These are phyloP conservation scores for Colletotrichum scovillei DNA, from an alignment of 2,329 filamentous ascomycete genomes.

Conservation along the genomic window DNA sequence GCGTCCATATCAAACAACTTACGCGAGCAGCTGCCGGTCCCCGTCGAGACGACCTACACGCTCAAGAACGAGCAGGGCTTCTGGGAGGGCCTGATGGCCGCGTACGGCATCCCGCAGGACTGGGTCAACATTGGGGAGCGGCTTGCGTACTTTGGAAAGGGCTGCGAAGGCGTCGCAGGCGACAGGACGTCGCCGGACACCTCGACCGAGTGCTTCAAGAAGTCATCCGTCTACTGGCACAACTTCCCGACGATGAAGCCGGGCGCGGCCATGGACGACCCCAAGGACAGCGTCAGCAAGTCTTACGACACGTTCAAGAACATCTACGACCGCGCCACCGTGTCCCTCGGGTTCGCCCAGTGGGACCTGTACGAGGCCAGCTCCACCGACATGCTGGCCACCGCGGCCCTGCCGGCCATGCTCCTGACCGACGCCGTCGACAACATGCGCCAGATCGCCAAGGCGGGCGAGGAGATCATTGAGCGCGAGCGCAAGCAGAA, in stretches of 20 bases:
- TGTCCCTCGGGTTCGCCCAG: conserved; percentile 6
- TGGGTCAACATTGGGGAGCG: conserved; percentile 10
- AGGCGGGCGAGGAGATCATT: conserved; percentile 11
- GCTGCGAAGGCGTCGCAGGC: neutral
- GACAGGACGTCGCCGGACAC: neutral
- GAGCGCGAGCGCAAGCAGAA: conserved; percentile 1
- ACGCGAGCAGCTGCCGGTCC: conserved; percentile 6
- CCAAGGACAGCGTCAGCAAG: conserved; percentile 8
- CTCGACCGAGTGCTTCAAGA: conserved; percentile 6
- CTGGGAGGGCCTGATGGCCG: neutral
- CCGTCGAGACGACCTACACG: conserved; percentile 6
- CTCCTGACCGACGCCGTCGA: neutral
- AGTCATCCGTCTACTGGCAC: conserved; percentile 6
- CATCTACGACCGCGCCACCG: neutral
- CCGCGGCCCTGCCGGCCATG: conserved; percentile 4
- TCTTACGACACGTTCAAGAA: conserved; percentile 1
- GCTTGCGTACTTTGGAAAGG: neutral
- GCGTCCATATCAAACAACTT: conserved; percentile 8
- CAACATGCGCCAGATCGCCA: neutral
- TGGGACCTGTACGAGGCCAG: neutral
- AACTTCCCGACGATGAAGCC: conserved; percentile 1
- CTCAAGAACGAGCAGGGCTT: conserved; percentile 7
- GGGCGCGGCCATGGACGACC: neutral
- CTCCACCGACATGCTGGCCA: neutral
- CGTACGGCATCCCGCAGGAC: conserved; percentile 9